Conservation (phyloP, 495 filamentous ascomycete genomes). For the Neurospora terricola region DNA sequence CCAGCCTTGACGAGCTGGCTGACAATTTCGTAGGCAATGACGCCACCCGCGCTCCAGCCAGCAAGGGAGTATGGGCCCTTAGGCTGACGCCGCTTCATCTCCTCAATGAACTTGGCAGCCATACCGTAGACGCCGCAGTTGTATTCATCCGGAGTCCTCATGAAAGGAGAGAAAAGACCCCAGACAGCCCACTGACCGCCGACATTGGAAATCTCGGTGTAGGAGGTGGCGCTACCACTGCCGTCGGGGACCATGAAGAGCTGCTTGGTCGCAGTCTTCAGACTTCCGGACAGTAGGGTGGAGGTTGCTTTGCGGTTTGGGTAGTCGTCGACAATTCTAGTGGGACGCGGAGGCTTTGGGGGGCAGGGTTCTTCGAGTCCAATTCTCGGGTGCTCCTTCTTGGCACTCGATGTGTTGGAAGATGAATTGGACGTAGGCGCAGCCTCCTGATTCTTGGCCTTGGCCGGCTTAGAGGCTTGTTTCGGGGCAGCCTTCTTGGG, state of each 20-base stretch:
- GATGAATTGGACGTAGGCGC: conserved; percentile 12
- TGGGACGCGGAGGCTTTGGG: conserved; percentile 26
- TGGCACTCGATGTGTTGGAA: neutral
- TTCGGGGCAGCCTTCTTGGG: conserved; percentile 22
- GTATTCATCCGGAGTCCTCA: conserved; percentile 47
- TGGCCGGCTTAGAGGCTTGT: conserved; percentile 23
- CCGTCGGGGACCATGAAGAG: conserved; percentile 73
- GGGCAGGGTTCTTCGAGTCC: conserved; percentile 22
- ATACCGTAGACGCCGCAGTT: conserved; percentile 46
- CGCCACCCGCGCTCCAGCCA: conserved; percentile 83
- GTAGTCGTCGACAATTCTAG: conserved; percentile 53
- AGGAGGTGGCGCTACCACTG: conserved; percentile 57
- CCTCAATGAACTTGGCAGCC: conserved; percentile 44
- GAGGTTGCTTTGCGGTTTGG: conserved; percentile 55
- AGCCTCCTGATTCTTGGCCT: conserved; percentile 12
- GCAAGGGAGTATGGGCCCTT: conserved; percentile 57
- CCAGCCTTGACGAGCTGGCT: conserved; percentile 58
- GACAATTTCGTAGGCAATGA: conserved; percentile 77
- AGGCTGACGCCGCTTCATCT: conserved; percentile 54
- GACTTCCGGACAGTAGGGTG: conserved; percentile 54
- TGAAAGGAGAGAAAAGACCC: conserved; percentile 59
- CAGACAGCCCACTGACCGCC: conserved; percentile 42
- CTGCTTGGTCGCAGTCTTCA: conserved; percentile 47
- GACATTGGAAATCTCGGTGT: conserved; percentile 43
- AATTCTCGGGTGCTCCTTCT: conserved; percentile 18